Evolutionary conservation across 805 yeast species (phyloP).

Genomic region (Candida adriatica): DNA sequence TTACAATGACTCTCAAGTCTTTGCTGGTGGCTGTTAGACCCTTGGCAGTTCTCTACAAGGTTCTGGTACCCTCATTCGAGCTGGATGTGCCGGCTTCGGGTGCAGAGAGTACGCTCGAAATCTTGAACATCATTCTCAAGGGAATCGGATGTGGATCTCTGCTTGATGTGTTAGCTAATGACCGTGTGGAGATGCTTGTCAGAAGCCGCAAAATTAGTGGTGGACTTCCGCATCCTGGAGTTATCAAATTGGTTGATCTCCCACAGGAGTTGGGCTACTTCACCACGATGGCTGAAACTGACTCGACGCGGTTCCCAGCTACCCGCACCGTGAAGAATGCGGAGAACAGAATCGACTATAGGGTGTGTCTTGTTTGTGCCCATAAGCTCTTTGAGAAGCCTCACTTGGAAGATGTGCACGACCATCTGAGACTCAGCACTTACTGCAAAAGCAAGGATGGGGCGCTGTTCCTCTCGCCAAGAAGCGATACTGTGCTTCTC

Average conservation of each 20-base stretch:
- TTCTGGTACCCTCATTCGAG: conserved; percentile 13
- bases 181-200: conserved; percentile 1
- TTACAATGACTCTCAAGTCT: conserved; percentile 6
- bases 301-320: conserved; percentile 10
- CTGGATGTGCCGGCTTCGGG: conserved; percentile 1
- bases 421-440: conserved; percentile 21
- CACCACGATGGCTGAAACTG: conserved; percentile 22
- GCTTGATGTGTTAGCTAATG: conserved; percentile 1
- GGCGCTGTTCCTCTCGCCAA: conserved; percentile 31
- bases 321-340: conserved; percentile 4
- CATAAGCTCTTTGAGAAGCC: conserved; percentile 28
- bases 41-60: conserved; percentile 17
- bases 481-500: conserved; percentile 26
- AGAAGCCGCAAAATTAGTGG: neutral
- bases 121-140: conserved; percentile 9
- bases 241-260: conserved; percentile 43
- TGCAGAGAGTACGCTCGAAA: conserved; percentile 1
- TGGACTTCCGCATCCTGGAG: conserved; percentile 39
- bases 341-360: conserved; percentile 31
- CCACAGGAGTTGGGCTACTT: conserved; percentile 40
- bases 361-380: conserved; percentile 42
- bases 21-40: conserved; percentile 16
- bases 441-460: conserved; percentile 22
- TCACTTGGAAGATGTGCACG: conserved; percentile 26
- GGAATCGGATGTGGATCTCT: conserved; percentile 9